phyloP scores from a whole-genome alignment of 2,329 filamentous ascomycete genomes.

The Neobulgaria alba region DNA sequence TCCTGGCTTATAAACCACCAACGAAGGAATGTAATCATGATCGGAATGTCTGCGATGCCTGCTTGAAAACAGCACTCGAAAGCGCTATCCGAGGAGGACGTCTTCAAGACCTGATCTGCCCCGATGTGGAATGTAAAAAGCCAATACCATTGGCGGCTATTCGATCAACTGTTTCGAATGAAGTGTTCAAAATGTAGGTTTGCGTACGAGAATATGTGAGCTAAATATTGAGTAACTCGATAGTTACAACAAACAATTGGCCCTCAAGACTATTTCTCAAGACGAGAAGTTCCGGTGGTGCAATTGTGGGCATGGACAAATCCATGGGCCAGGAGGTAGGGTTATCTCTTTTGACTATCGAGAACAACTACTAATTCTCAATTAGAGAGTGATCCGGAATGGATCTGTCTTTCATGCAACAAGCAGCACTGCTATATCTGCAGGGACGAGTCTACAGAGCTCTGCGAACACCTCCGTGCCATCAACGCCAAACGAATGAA shows the following conservation, averaged over 20 bases:
- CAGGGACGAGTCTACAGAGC: neutral
- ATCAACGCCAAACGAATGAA: conserved; percentile 1
- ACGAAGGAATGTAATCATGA: conserved; percentile 6
- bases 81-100: conserved; percentile 3
- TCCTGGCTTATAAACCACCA: neutral
- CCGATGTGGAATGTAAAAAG: conserved; percentile 4
- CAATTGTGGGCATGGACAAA: conserved; percentile 6
- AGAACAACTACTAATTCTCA: neutral
- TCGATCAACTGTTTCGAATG: neutral
- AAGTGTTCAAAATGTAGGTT: conserved; percentile 6
- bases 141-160: neutral
- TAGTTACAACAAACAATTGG: conserved; percentile 7
- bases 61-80: conserved; percentile 2
- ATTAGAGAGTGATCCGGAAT: conserved; percentile 3
- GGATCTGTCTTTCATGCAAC: conserved; percentile 4
- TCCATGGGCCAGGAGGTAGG: conserved; percentile 5
- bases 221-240: no score
- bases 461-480: conserved; percentile 1
- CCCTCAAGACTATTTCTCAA: neutral
- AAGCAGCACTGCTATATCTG: conserved; percentile 8
- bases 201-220: no score
- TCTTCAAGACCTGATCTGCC: conserved; percentile 4
- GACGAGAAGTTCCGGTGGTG: conserved; percentile 9
- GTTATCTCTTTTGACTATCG: neutral
- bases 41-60: conserved; percentile 6